Percentiles rank a stretch among this genome's conserved stretches.
Conservation (phyloP, 1,284 basidiomycete genomes). For the Puccinia polysora region DNA sequence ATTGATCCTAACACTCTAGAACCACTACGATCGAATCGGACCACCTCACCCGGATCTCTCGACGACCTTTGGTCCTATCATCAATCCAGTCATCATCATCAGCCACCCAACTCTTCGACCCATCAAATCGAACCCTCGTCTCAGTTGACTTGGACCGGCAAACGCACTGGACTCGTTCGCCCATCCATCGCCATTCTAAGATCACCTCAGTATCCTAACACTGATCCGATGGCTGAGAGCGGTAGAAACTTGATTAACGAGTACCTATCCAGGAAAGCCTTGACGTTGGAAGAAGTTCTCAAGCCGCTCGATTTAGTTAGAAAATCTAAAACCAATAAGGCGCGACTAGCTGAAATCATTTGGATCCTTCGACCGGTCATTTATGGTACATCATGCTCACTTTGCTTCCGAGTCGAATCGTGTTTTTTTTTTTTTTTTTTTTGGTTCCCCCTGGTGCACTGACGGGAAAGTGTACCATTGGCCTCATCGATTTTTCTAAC, state of each 20-base stretch:
- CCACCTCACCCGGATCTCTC: not conserved
- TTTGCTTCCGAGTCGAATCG: too few species aligned
- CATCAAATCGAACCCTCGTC: conserved; percentile 43
- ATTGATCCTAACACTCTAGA: conserved; percentile 48
- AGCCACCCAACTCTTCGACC: not conserved
- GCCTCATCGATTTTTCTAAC: not conserved
- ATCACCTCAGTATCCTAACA: not conserved
- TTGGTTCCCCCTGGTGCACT: too few species aligned
- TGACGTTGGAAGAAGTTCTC: conserved; percentile 50
- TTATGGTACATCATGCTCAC: conserved; percentile 49
- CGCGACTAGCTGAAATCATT: conserved; percentile 49
- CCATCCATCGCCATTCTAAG: conserved; percentile 25
- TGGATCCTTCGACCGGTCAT: conserved; percentile 52
- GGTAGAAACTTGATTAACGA: conserved; percentile 46
- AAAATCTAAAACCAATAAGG: conserved; percentile 44
- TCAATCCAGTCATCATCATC: conserved; percentile 1
- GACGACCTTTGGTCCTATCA: conserved; percentile 29
- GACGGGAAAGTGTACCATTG: too few species aligned
- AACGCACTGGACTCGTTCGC: conserved; percentile 28
- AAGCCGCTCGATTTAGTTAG: conserved; percentile 50
- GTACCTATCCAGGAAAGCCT: conserved; percentile 49
- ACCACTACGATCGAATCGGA: conserved; percentile 1
- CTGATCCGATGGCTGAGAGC: conserved; percentile 36
- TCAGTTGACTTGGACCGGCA: conserved; percentile 37
- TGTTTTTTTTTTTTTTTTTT: too few species aligned